Evolutionary conservation across 129 eudicot species (phyloP).

Genomic region (Glebionis coronaria): DNA sequence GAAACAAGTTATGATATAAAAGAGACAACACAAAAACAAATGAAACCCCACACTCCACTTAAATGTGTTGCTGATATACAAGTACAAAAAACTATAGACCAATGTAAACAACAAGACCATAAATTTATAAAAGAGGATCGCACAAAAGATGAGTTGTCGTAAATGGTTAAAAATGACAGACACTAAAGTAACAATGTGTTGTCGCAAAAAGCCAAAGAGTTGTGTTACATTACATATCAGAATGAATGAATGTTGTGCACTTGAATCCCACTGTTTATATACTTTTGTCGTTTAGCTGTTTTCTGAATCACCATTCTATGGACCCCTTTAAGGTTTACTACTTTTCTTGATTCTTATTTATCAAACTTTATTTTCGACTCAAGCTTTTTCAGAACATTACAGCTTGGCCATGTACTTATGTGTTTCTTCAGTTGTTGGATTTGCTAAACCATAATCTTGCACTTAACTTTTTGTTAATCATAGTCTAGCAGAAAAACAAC

Average conservation of each 20-base stretch:
- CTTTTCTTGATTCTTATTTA: conserved; percentile 25
- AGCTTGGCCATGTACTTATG: conserved; percentile 1
- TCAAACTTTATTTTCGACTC: conserved; percentile 29
- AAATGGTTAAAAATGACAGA: conserved; percentile 56
- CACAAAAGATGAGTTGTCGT: conserved; percentile 78
- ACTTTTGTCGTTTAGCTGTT: conserved; percentile 23
- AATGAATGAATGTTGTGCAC: conserved; percentile 58
- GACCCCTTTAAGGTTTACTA: not conserved
- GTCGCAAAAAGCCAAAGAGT: conserved; percentile 54
- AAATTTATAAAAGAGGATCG: conserved; percentile 22
- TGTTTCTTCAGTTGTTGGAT: not conserved
- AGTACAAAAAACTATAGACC: conserved; percentile 10
- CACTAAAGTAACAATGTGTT: conserved; percentile 70
- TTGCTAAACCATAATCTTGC: not conserved
- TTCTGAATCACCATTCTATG: conserved; percentile 40
- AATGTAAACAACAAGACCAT: not conserved
- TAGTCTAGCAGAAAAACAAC: too few relatives aligned
- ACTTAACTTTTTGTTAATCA: not conserved
- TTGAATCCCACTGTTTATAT: conserved; percentile 20
- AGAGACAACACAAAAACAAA: conserved; percentile 22
- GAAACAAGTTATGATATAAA: too few relatives aligned
- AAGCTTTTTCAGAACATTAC: conserved; percentile 27
- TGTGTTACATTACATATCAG: conserved; percentile 16
- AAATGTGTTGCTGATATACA: conserved; percentile 10
- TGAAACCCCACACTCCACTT: conserved; percentile 40